Evolutionary conservation across 108 stramenopile genomes (phyloP), one percentile per base, ranked within the genome.

Genomic region (Epipyxis sp.): DNA sequence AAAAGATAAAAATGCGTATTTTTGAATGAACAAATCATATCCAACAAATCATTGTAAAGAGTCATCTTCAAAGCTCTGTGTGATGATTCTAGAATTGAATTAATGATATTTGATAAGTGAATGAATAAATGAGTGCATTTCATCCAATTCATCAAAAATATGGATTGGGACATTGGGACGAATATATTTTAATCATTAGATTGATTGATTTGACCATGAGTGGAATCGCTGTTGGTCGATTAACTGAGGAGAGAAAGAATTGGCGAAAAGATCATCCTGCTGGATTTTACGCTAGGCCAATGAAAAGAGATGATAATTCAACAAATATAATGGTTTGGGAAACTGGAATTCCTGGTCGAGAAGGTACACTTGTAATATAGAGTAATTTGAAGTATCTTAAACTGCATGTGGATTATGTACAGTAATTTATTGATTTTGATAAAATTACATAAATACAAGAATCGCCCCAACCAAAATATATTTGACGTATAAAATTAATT

Each of bases 261-360:
- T 97, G 87, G 88, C 67, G 87, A 44, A 87, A 89, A 74, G 97
- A 99, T 77, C 97, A 97, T 85, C 98, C 98, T 16, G 89, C 87
- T 78, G 98, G 97, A 16, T 99, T 99, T 83, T 94, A 92, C 79
- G 98, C 98, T 6, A 87, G 92, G 13, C 98, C 97, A 32, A 69
- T 78, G 20, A 76, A 83, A 71, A 88, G 89, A 54, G 91, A 89
- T 0, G 98, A 99, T 79, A 93, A 93, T 59, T 91, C 93, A 10
- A 89, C 86, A 34, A 88, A 98, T 83, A 83, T 99, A 39, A 92
- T 98, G 93, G 79, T 50, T n/a, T 99, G 98, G 98, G 92, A 93
- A 37, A 90, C 94, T 27, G 95, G 95, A 30, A 91, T 97, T 43
- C 97, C 97, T 0, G 97, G 96, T 1, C 93, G 94, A 84, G 88